Evolutionary conservation across 192 early-diverging fungal genomes (phyloP).

Genomic region (Coemansia sp.): DNA sequence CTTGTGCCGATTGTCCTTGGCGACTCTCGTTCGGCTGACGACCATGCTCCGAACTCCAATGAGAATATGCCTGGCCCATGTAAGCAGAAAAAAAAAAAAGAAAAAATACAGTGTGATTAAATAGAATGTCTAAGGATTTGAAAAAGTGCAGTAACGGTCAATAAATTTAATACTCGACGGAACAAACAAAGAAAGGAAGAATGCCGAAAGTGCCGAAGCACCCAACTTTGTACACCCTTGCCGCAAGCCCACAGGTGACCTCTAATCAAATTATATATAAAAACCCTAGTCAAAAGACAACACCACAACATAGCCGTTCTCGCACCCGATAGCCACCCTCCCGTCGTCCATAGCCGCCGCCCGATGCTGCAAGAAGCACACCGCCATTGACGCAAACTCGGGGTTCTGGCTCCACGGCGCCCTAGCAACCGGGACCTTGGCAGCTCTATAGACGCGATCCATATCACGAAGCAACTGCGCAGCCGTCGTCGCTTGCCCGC

Average conservation of each 20-base stretch:
- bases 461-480: constrained; percentile 29
- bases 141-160: neutral
- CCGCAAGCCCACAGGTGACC: neutral
- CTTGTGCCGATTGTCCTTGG: neutral
- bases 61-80: constrained; percentile 45
- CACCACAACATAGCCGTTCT: constrained; percentile 49
- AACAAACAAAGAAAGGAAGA: neutral
- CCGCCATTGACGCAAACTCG: constrained; percentile 15
- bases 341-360: constrained; percentile 42
- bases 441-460: constrained; percentile 17
- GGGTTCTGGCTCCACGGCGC: neutral
- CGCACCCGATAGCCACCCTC: constrained; percentile 36
- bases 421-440: neutral
- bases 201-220: neutral
- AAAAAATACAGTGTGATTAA: neutral
- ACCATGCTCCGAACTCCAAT: constrained; percentile 8
- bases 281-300: constrained; percentile 32
- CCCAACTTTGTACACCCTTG: neutral
- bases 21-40: neutral
- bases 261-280: neutral
- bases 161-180: neutral
- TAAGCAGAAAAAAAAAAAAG: neutral
- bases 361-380: constrained; percentile 7
- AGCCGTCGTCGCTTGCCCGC: constrained; percentile 24
- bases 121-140: neutral